Evolutionary conservation across 2,329 filamentous ascomycete genomes (phyloP).

Genomic region (Westerdykella aurantiaca): DNA sequence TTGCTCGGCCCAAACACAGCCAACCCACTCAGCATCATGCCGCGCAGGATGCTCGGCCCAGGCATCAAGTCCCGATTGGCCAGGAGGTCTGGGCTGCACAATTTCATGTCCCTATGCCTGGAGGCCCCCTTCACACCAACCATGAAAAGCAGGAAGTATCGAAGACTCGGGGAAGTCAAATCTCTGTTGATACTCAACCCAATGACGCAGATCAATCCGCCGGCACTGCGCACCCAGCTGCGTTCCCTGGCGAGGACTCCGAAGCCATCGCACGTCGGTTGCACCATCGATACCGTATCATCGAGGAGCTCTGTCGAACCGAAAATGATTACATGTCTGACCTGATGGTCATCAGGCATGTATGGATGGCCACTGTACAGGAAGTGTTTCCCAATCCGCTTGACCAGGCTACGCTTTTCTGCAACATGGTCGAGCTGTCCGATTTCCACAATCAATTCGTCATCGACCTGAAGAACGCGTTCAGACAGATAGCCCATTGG

Average conservation of each 20-base stretch:
- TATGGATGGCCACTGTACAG: slow-evolving; percentile 89
- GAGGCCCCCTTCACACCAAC: too few relatives aligned
- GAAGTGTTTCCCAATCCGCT: slow-evolving; percentile 67
- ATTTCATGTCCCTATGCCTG: too few relatives aligned
- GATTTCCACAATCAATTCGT: slow-evolving; percentile 69
- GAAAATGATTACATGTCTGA: slow-evolving; percentile 87
- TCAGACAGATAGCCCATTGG: slow-evolving; percentile 57
- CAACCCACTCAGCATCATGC: too few relatives aligned
- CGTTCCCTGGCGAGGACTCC: not conserved
- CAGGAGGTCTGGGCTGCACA: too few relatives aligned
- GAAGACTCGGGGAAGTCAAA: too few relatives aligned
- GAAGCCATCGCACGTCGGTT: slow-evolving; percentile 50
- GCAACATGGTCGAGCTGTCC: slow-evolving; percentile 87
- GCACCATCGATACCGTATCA: slow-evolving; percentile 71
- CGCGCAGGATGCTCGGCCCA: too few relatives aligned
- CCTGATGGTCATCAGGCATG: slow-evolving; percentile 96
- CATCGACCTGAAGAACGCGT: slow-evolving; percentile 72
- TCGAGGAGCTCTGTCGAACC: slow-evolving; percentile 89
- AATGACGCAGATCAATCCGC: too few relatives aligned
- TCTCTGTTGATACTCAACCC: too few relatives aligned
- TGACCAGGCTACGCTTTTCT: slow-evolving; percentile 85
- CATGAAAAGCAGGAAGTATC: too few relatives aligned
- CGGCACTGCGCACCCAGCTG: not conserved
- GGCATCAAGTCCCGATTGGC: too few relatives aligned
- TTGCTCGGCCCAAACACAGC: too few relatives aligned